Evolutionary conservation across 1,139 yeast genomes (phyloP), one percentile per base, ranked within the genome.

Genomic region (Barnettozyma hawaiiensis): DNA sequence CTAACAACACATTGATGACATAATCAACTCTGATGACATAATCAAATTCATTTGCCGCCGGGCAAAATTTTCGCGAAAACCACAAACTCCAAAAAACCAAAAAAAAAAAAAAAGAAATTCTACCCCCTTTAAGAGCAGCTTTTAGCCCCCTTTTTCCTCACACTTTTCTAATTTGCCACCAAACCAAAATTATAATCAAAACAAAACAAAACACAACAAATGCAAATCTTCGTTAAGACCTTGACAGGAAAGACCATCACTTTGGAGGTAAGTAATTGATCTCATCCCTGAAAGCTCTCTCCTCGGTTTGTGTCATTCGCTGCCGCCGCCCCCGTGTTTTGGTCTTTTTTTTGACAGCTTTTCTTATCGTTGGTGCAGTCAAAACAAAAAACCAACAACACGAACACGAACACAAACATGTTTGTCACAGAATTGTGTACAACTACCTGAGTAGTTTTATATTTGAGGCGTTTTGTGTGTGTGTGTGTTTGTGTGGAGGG

Each of bases 151-250:
- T 23, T 24, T 34, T 15, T 29, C 16, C 16, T 23, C 19, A 20
- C 15, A 19, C 29, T 23, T 39, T 2, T 18, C n/a, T n/a, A n/a
- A n/a, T n/a, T 20, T 21, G 27, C 20, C 23, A 32, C 26, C 21
- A 18, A 37, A 20, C n/a, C n/a, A n/a, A n/a, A n/a, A n/a, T n/a
- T n/a, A 42, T n/a, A 35, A 37, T 43, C 35, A 56, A n/a, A 32
- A 32, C 26, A 74, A 16, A 16, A 31, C 21, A 31, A 18, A 16
- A 3, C 5, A 15, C 14, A 28, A 7, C 5, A 8, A 14, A 31
- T 74, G 80, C 80, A 75, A 66, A 75, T 75, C 64, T 71, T 71
- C 61, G 76, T 55, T 29, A 71, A 71, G 61, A 71, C 76, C 29
- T 66, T 71, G 57, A 71, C 76, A 19, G 76, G 76, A 57, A 52